Conservation (phyloP, 2,329 filamentous ascomycete species). For the Colletotrichum echinochloae region DNA sequence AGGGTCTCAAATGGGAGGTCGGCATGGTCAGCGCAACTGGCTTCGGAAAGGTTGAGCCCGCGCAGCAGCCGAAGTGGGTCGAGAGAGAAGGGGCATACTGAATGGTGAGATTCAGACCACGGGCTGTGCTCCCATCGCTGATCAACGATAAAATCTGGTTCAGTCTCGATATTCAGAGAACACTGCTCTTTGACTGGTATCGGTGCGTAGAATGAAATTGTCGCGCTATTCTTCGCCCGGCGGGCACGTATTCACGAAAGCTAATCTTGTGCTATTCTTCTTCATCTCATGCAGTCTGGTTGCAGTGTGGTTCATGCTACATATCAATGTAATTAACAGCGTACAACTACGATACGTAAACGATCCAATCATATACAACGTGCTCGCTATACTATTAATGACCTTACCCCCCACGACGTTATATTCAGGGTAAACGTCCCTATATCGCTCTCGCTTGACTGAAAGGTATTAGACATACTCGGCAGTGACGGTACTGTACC, state of each 20-base stretch:
- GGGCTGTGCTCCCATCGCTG: neutral
- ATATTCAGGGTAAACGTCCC: neutral
- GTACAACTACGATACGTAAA: neutral
- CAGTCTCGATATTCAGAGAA: neutral
- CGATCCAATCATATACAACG: neutral
- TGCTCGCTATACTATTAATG: neutral
- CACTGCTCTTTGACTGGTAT: no score
- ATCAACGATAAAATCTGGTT: accelerated
- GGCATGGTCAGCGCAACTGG: constrained; percentile 61
- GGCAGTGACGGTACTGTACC: constrained; percentile 56
- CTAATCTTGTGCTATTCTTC: no score
- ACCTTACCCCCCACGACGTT: neutral
- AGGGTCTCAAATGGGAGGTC: constrained; percentile 45
- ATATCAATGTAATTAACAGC: neutral
- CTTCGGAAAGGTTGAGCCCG: constrained; percentile 54
- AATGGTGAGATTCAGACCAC: neutral
- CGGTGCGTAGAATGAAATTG: no score
- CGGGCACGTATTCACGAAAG: no score
- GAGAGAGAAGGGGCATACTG: constrained; percentile 61
- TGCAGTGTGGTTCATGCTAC: neutral
- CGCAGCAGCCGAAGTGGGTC: constrained; percentile 56
- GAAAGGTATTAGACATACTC: constrained; percentile 52
- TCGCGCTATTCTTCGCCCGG: no score
- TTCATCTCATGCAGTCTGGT: neutral
- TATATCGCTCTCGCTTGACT: no score